These are phyloP conservation scores for Collybiopsis confluens DNA, from an alignment of 768 basidiomycete genomes.

Conservation along the genomic window DNA sequence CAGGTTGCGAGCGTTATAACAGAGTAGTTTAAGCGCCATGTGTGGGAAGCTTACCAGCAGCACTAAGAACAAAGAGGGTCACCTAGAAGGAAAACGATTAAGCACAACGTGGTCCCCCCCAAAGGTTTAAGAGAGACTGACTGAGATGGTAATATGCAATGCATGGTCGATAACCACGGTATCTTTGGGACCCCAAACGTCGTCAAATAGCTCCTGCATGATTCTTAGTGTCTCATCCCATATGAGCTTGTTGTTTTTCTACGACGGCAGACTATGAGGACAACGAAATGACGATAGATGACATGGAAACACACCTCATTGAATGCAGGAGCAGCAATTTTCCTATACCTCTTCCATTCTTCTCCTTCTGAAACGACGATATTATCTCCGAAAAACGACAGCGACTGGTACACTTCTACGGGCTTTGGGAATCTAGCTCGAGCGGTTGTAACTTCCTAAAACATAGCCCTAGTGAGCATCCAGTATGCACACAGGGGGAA, in stretches of 20 bases:
- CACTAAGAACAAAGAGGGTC: constrained; percentile 11
- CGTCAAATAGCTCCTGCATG: constrained; percentile 37
- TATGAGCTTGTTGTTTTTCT: constrained; percentile 45
- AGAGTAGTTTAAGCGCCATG: too few species aligned
- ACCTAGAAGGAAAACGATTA: background rate
- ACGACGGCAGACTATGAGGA: too few species aligned
- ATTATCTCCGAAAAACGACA: constrained; percentile 54
- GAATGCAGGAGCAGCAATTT: constrained; percentile 61
- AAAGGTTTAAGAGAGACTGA: constrained; percentile 19
- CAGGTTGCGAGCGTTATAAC: too few species aligned
- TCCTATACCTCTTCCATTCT: constrained; percentile 63
- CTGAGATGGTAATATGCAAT: constrained; percentile 51
- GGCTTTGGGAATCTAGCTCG: constrained; percentile 57
- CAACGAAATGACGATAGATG: background rate
- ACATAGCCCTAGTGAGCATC: background rate
- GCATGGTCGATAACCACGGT: constrained; percentile 40
- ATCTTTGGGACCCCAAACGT: constrained; percentile 43
- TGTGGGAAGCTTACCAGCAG: constrained; percentile 44
- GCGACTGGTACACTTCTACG: constrained; percentile 35
- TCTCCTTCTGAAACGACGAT: constrained; percentile 63
- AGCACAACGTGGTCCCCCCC: background rate
- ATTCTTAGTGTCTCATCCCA: constrained; percentile 44
- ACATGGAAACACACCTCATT: constrained; percentile 40
- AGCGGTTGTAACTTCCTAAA: constrained; percentile 45
- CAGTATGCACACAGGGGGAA: background rate